Conservation (phyloP, 202 grass and related monocot species). For the Zoysia matrella region DNA sequence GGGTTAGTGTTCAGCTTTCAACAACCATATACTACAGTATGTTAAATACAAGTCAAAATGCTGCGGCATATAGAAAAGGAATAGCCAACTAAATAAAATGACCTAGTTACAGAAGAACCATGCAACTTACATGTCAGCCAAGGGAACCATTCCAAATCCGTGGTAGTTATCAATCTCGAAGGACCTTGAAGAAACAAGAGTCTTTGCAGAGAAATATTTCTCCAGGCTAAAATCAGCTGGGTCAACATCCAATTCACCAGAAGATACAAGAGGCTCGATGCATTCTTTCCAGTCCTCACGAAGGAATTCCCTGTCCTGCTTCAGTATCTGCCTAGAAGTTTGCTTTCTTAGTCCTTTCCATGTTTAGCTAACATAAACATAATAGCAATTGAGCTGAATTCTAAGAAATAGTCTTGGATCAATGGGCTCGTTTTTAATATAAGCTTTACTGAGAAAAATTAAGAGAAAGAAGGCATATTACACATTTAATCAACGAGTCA, state of each 20-base stretch:
- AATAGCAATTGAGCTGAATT: neutral
- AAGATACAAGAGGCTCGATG: conserved; percentile 69
- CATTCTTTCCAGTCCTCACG: conserved; percentile 90
- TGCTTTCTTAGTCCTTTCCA: conserved; percentile 29
- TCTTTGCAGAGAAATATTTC: conserved; percentile 86
- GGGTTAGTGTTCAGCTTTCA: neutral
- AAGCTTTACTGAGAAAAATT: neutral
- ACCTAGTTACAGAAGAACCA: conserved; percentile 11
- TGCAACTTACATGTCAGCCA: conserved; percentile 89
- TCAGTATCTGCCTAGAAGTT: conserved; percentile 82
- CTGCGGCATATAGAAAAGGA: conserved; percentile 12
- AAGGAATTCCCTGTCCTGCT: conserved; percentile 76
- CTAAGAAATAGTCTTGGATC: neutral
- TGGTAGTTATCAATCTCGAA: conserved; percentile 77
- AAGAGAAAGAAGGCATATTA: neutral
- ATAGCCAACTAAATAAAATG: conserved; percentile 14
- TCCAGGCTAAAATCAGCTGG: conserved; percentile 72
- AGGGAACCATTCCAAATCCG: conserved; percentile 94
- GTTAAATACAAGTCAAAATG: neutral
- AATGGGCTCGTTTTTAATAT: neutral
- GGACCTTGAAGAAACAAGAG: conserved; percentile 86
- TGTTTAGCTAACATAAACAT: conserved; percentile 1
- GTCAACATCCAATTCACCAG: conserved; percentile 57
- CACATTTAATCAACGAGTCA: neutral
- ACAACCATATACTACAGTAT: conserved; percentile 3